Base-by-base conservation (phyloP, 2,329 filamentous ascomycete genomes). In the Aspergillus quadrilineatus region DNA sequence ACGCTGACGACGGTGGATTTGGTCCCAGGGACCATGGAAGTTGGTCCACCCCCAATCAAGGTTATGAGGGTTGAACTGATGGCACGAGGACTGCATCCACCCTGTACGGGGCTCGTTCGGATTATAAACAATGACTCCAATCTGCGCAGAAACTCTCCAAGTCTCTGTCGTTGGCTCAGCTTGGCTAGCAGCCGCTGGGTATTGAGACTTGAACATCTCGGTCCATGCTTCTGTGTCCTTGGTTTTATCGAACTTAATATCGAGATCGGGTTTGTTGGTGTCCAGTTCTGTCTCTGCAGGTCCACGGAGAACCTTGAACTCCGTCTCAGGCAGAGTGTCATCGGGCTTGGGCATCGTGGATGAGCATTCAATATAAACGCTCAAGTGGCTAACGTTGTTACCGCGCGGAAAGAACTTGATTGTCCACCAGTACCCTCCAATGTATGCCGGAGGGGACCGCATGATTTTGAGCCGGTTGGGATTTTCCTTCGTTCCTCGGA, bases 321-420 rank as follows among this genome's bases (percentile, higher is more conserved):
- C 73, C 26, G 69, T 71, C 46, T 75, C 72, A 1, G 68, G 68
- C 12, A 75, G 32, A 7, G 65, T 65, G 36, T 73, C 70, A n/a
- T 76, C 75, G 2, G 67, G 63, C 30, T 63, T 57, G 7, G 76
- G 75, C 55, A 75, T 68, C 10, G 82, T 79, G 15, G 75, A 78
- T n/a, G 83, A 80, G 65, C 83, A 85, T 66, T 86, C 84, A 36
- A 87, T 72, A 62, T 86, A 87, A 26, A 85, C 76, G 61, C 83
- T 85, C 51, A 86, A 67, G 32, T 82, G 82, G 39, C 80, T 78
- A 2, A 81, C 79, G 60, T 82, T 80, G 64, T 86, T 85, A 17
- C 85, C 85, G 44, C 79, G 79, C 2, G 85, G 85, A 62, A 84
- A 86, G 66, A 86, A 83, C 68, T 87, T 87, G 73, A 87, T 82